Evolutionary conservation across 1,284 basidiomycete genomes (phyloP).

Genomic region (Naganishia sp.): DNA sequence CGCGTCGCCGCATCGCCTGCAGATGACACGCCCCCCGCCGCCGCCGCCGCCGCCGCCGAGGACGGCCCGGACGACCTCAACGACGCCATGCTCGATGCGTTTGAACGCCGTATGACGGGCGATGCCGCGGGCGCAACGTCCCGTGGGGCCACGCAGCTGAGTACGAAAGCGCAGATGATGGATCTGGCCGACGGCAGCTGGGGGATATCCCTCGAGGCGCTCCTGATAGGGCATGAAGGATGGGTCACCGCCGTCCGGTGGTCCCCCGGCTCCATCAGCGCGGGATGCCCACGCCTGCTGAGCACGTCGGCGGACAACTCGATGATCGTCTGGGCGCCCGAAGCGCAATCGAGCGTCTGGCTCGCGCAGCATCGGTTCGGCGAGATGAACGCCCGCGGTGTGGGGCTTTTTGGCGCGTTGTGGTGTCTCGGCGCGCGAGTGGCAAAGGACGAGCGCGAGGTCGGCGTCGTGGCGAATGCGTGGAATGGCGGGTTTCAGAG

Average conservation of each 20-base stretch:
- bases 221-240: slow-evolving; percentile 87
- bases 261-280: slow-evolving; percentile 58
- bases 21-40: slow-evolving; percentile 19
- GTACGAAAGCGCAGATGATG: slow-evolving; percentile 75
- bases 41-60: slow-evolving; percentile 28
- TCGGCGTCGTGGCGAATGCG: slow-evolving; percentile 77
- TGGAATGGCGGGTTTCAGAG: slow-evolving; percentile 90
- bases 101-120: slow-evolving; percentile 71
- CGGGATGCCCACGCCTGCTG: slow-evolving; percentile 61
- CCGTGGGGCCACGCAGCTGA: slow-evolving; percentile 64
- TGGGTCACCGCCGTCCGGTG: slow-evolving; percentile 84
- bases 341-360: slow-evolving; percentile 67
- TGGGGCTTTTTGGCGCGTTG: slow-evolving; percentile 84
- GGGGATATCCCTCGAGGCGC: slow-evolving; percentile 82
- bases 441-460: slow-evolving; percentile 1
- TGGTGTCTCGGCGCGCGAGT: slow-evolving; percentile 58
- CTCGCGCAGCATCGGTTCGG: slow-evolving; percentile 85
- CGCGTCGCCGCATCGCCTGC: slow-evolving; percentile 47
- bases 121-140: slow-evolving; percentile 66
- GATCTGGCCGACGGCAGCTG: slow-evolving; percentile 58
- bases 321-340: slow-evolving; percentile 85
- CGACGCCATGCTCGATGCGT: slow-evolving; percentile 79
- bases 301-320: slow-evolving; percentile 92
- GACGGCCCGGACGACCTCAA: slow-evolving; percentile 40
- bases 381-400: slow-evolving; percentile 81